phyloP scores from a whole-genome alignment of 148 eudicot species.

The Simmondsia chinensis region DNA sequence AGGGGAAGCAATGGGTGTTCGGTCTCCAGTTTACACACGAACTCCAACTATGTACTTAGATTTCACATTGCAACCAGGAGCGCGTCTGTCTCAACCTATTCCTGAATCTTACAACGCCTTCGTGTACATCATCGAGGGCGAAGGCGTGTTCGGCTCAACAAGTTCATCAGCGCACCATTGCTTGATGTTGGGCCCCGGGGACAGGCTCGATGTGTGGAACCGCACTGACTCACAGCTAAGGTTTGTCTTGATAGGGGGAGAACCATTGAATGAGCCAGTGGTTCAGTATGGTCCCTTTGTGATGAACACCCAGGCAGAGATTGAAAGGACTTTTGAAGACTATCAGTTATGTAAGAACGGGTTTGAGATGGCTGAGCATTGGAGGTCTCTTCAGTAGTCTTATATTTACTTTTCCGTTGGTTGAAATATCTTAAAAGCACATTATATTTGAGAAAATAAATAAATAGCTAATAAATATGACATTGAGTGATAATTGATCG shows the following conservation, averaged over 20 bases:
- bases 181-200: conserved; percentile 69
- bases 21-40: conserved; percentile 74
- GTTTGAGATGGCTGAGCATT: conserved; percentile 69
- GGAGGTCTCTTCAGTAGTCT: conserved; percentile 54
- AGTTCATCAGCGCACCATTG: conserved; percentile 56
- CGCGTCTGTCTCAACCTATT: conserved; percentile 50
- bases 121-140: conserved; percentile 66
- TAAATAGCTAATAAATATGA: no score
- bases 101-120: conserved; percentile 71
- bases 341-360: conserved; percentile 68
- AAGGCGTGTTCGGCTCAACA: conserved; percentile 51
- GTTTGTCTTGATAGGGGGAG: conserved; percentile 68
- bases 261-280: conserved; percentile 80
- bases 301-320: conserved; percentile 89
- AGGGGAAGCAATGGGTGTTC: conserved; percentile 86
- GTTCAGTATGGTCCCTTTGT: conserved; percentile 96
- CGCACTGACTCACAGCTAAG: conserved; percentile 35
- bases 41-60: conserved; percentile 95
- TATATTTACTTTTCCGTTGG: no score
- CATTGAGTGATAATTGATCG: no score
- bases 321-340: conserved; percentile 71
- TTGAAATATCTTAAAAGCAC: no score
- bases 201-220: conserved; percentile 74
- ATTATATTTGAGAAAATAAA: no score
- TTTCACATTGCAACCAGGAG: conserved; percentile 58